Conservation (phyloP, 2,329 filamentous ascomycete species). For the Talaromyces islandicus region DNA sequence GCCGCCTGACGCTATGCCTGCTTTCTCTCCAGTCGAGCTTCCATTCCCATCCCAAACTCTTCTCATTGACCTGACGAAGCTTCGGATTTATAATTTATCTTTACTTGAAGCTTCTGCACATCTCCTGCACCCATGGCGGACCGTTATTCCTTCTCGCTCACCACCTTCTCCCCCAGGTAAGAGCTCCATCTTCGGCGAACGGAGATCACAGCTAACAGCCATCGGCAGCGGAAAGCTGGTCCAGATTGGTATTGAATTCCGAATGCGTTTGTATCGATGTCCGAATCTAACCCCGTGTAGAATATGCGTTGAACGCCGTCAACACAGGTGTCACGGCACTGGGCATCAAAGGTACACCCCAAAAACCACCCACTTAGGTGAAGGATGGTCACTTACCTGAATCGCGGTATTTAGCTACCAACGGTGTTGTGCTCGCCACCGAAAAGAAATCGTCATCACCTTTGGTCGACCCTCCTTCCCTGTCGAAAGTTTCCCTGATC, state of each 20-base stretch:
- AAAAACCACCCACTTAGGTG: neutral
- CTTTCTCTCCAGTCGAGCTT: slow-evolving; percentile 6
- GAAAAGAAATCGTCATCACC: slow-evolving; percentile 99
- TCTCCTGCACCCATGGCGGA: slow-evolving; percentile 69
- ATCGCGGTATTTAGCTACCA: slow-evolving; percentile 64
- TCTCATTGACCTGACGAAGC: slow-evolving; percentile 1
- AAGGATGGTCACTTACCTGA: neutral
- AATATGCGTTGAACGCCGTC: slow-evolving; percentile 98
- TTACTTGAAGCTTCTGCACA: slow-evolving; percentile 13
- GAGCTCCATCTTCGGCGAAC: slow-evolving; percentile 26
- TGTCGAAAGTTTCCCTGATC: slow-evolving; percentile 96
- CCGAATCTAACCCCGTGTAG: slow-evolving; percentile 44
- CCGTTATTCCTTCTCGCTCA: slow-evolving; percentile 98
- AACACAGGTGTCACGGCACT: slow-evolving; percentile 98
- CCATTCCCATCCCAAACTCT: slow-evolving; percentile 20
- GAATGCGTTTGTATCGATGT: slow-evolving; percentile 7
- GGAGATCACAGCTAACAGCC: slow-evolving; percentile 38
- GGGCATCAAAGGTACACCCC: slow-evolving; percentile 81
- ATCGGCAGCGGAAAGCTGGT: slow-evolving; percentile 85
- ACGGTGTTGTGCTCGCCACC: slow-evolving; percentile 96
- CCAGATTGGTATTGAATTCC: slow-evolving; percentile 68
- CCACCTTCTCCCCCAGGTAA: slow-evolving; percentile 98
- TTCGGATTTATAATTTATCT: neutral
- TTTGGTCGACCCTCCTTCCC: slow-evolving; percentile 87
- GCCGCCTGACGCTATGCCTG: slow-evolving; percentile 18